Percentiles rank a stretch among this genome's conserved stretches.
phyloP scores from a whole-genome alignment of 2,329 filamentous ascomycete species.

The Fusarium dimerum region DNA sequence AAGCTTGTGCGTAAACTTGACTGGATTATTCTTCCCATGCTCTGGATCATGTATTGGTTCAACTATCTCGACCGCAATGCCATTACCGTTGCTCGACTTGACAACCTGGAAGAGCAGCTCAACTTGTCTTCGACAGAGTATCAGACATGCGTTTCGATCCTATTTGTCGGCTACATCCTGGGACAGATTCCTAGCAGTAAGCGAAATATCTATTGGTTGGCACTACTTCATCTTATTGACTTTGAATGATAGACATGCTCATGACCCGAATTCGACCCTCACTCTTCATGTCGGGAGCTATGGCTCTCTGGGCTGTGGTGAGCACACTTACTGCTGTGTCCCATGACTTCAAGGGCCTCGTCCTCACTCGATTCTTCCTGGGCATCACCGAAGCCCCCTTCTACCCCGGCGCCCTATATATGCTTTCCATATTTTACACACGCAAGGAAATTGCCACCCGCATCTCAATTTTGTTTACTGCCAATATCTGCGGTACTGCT shows the following conservation, averaged over 20 bases:
- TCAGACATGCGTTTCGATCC: constrained; percentile 25
- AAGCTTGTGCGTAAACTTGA: constrained; percentile 9
- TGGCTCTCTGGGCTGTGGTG: constrained; percentile 2
- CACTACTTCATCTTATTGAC: neutral
- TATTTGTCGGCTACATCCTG: constrained; percentile 45
- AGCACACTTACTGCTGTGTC: neutral
- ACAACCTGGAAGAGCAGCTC: constrained; percentile 26
- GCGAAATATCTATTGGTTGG: neutral
- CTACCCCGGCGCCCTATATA: constrained; percentile 33
- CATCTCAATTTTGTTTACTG: constrained; percentile 44
- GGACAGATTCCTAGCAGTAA: constrained; percentile 38
- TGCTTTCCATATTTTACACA: constrained; percentile 54
- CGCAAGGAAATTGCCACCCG: constrained; percentile 43
- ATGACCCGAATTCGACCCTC: constrained; percentile 41
- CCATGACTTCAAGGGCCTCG: neutral
- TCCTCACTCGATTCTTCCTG: constrained; percentile 35
- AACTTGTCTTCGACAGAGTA: constrained; percentile 23
- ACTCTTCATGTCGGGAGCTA: constrained; percentile 35
- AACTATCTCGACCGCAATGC: constrained; percentile 47
- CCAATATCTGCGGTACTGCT: constrained; percentile 31
- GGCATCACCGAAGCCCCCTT: constrained; percentile 41
- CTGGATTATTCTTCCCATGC: constrained; percentile 26
- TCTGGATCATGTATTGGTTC: constrained; percentile 41
- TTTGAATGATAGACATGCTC: constrained; percentile 34
- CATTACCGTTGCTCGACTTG: constrained; percentile 42